Evolutionary conservation across 1,284 basidiomycete genomes (phyloP).

Genomic region (Apiotrichum laibachii): DNA sequence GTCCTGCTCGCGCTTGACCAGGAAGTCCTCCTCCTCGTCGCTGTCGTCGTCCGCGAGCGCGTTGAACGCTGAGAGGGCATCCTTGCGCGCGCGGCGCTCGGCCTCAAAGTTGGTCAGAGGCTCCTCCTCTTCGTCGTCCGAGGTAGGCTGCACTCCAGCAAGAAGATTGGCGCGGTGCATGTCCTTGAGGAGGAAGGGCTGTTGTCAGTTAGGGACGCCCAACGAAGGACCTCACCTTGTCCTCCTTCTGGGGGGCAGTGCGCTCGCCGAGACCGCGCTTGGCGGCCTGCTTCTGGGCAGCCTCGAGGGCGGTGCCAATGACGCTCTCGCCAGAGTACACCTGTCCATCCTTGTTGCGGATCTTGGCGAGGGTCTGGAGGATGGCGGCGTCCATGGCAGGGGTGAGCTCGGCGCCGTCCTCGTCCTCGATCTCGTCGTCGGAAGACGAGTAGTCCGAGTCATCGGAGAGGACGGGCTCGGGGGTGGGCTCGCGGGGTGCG

Average conservation of each 20-base stretch:
- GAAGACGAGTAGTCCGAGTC: conserved; percentile 38
- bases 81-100: conserved; percentile 68
- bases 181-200: conserved; percentile 54
- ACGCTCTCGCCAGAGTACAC: conserved; percentile 65
- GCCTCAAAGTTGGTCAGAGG: conserved; percentile 74
- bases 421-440: conserved; percentile 78
- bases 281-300: conserved; percentile 36
- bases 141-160: conserved; percentile 22
- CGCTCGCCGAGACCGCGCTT: conserved; percentile 24
- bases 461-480: conserved; percentile 14
- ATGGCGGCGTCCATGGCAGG: conserved; percentile 94
- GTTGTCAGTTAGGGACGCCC: background rate
- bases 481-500: background rate
- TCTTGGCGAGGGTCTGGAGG: conserved; percentile 81
- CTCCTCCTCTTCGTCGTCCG: conserved; percentile 22
- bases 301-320: conserved; percentile 64
- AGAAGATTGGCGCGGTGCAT: conserved; percentile 53
- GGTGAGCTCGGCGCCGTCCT: conserved; percentile 92
- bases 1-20: conserved; percentile 61
- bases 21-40: conserved; percentile 58
- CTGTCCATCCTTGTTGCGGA: conserved; percentile 72
- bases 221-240: conserved; percentile 26
- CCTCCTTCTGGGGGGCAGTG: conserved; percentile 18
- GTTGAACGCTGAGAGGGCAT: conserved; percentile 72
- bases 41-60: conserved; percentile 53